Evolutionary conservation across 225 moss, liverwort and hornwort genomes (phyloP).

Genomic region (Neckera pumila): DNA sequence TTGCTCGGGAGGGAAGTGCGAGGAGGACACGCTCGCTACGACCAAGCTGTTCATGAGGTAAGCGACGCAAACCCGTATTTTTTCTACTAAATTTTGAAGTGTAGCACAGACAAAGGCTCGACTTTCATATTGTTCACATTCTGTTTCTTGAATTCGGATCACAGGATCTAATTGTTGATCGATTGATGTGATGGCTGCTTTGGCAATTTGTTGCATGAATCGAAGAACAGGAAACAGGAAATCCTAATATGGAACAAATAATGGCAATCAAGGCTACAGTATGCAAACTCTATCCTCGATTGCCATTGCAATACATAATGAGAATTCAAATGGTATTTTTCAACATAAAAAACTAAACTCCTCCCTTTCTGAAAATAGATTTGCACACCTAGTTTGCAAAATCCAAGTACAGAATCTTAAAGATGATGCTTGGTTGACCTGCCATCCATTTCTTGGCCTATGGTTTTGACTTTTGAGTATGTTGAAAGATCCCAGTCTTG

Average conservation of each 20-base stretch:
- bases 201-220: neutral
- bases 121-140: neutral
- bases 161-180: neutral
- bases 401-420: neutral
- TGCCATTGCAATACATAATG: neutral
- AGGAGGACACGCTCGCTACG: conserved; percentile 15
- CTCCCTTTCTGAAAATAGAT: neutral
- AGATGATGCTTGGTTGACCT: neutral
- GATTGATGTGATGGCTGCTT: neutral
- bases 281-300: neutral
- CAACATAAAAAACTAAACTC: neutral
- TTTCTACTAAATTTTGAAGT: neutral
- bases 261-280: neutral
- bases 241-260: too few relatives aligned
- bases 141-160: neutral
- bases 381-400: too few relatives aligned
- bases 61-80: neutral
- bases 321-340: neutral
- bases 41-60: conserved; percentile 21
- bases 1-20: conserved; percentile 29
- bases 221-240: neutral
- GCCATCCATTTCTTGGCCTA: too few relatives aligned
- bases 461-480: neutral
- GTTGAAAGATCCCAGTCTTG: neutral
- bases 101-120: neutral